Conservation (phyloP, 2,329 filamentous ascomycete species). For the Scorias spongiosa region DNA sequence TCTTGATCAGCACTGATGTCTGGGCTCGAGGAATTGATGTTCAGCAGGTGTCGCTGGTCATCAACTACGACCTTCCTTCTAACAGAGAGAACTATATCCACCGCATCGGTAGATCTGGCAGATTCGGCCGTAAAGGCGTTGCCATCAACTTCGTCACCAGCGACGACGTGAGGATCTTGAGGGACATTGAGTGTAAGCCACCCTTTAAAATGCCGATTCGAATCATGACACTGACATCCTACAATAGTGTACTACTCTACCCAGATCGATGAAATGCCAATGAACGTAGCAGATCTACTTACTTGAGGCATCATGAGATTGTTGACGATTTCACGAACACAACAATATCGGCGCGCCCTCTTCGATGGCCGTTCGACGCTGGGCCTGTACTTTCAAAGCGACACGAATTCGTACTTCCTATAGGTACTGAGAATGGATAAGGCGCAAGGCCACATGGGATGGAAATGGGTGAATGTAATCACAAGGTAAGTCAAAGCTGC, state of each 20-base stretch:
- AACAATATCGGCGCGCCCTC: background rate
- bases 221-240: background rate
- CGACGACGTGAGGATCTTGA: constrained; percentile 91
- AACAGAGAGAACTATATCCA: constrained; percentile 99
- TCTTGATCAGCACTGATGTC: constrained; percentile 93
- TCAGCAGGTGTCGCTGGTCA: constrained; percentile 93
- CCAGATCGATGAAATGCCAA: constrained; percentile 97
- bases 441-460: constrained; percentile 19
- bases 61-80: constrained; percentile 96
- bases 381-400: background rate
- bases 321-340: background rate
- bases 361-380: background rate
- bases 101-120: constrained; percentile 85
- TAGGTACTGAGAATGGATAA: background rate
- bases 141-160: constrained; percentile 99
- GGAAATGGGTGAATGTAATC: constrained; percentile 17
- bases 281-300: constrained; percentile 46
- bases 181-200: constrained; percentile 82
- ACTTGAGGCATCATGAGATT: background rate
- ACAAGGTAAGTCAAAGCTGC: constrained; percentile 11
- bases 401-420: background rate
- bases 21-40: constrained; percentile 98
- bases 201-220: background rate
- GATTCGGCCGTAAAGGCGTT: constrained; percentile 95
- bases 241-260: constrained; percentile 75